Conservation (phyloP, 768 basidiomycete species). For the Lactarius indigo region DNA sequence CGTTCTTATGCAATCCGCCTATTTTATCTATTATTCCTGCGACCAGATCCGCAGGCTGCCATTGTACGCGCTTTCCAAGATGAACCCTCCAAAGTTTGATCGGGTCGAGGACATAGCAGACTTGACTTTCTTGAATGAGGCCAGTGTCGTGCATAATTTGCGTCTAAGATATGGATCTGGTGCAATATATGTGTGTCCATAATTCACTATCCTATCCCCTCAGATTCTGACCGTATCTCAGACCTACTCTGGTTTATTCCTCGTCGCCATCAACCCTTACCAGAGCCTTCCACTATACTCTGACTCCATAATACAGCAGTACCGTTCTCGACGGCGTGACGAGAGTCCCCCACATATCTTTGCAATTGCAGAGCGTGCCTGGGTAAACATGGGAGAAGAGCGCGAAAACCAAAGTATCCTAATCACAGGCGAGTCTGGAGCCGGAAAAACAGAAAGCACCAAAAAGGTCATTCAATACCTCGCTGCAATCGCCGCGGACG, state of each 20-base stretch:
- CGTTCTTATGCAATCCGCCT: slow-evolving; percentile 29
- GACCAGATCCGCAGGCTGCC: slow-evolving; percentile 62
- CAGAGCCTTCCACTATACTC: slow-evolving; percentile 89
- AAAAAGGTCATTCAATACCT: slow-evolving; percentile 99
- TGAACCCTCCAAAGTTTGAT: slow-evolving; percentile 99
- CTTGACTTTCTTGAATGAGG: slow-evolving; percentile 96
- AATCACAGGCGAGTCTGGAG: slow-evolving; percentile 99
- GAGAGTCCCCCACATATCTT: slow-evolving; percentile 97
- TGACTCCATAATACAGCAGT: slow-evolving; percentile 82
- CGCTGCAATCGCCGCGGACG: slow-evolving; percentile 90
- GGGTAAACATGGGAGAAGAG: slow-evolving; percentile 98
- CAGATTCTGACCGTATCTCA: slow-evolving; percentile 32
- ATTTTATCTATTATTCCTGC: slow-evolving; percentile 19
- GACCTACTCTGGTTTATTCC: slow-evolving; percentile 95
- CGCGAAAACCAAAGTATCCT: slow-evolving; percentile 96
- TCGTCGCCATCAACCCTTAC: slow-evolving; percentile 98
- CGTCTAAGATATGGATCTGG: slow-evolving; percentile 87
- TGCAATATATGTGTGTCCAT: slow-evolving; percentile 80
- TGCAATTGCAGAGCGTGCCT: slow-evolving; percentile 94
- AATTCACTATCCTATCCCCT: not conserved
- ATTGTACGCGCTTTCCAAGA: slow-evolving; percentile 82
- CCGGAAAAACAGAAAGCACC: slow-evolving; percentile 98
- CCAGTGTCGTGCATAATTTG: slow-evolving; percentile 97
- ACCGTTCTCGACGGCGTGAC: slow-evolving; percentile 81
- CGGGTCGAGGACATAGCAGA: slow-evolving; percentile 97